These are phyloP conservation scores for Auxenochlorella protothecoides DNA, from an alignment of 139 green algal species.

Conservation along the genomic window DNA sequence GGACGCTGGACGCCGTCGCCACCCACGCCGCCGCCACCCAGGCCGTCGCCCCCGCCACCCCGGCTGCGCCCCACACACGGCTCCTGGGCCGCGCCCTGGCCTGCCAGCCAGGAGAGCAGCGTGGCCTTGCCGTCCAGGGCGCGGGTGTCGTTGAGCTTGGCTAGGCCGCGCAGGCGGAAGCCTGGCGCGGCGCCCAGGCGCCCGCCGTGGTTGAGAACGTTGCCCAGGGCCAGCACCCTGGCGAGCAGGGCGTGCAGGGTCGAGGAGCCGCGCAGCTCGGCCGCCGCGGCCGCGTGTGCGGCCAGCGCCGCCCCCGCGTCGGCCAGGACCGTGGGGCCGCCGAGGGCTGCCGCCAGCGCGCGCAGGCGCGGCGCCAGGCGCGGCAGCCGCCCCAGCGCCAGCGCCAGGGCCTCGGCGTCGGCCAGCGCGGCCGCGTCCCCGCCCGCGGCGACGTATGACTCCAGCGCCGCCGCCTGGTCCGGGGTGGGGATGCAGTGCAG, in stretches of 20 bases:
- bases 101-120: slow-evolving; percentile 26
- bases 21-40: too few species aligned
- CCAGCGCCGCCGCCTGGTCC: slow-evolving; percentile 27
- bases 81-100: neutral
- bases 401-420: slow-evolving; percentile 25
- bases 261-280: slow-evolving; percentile 15
- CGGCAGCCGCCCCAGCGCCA: slow-evolving; percentile 29
- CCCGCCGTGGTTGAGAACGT: slow-evolving; percentile 34
- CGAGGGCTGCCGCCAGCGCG: slow-evolving; percentile 1
- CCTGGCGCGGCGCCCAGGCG: slow-evolving; percentile 25
- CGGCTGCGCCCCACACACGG: too few species aligned
- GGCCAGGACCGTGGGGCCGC: neutral
- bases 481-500: slow-evolving; percentile 24
- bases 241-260: slow-evolving; percentile 17
- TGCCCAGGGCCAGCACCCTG: slow-evolving; percentile 25
- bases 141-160: slow-evolving; percentile 22
- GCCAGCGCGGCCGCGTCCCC: slow-evolving; percentile 1
- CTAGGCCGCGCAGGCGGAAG: slow-evolving; percentile 24
- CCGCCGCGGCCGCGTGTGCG: slow-evolving; percentile 17
- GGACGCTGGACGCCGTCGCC: too few species aligned
- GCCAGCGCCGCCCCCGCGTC: slow-evolving; percentile 4
- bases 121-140: slow-evolving; percentile 26
- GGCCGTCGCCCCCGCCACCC: too few species aligned
- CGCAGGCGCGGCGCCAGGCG: slow-evolving; percentile 20
- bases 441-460: slow-evolving; percentile 11